A percentile compares a stretch with the other conserved stretches of the same genome.
Evolutionary conservation across 352 stramenopile genomes (phyloP).

Genomic region (Globisporangium viniferum): DNA sequence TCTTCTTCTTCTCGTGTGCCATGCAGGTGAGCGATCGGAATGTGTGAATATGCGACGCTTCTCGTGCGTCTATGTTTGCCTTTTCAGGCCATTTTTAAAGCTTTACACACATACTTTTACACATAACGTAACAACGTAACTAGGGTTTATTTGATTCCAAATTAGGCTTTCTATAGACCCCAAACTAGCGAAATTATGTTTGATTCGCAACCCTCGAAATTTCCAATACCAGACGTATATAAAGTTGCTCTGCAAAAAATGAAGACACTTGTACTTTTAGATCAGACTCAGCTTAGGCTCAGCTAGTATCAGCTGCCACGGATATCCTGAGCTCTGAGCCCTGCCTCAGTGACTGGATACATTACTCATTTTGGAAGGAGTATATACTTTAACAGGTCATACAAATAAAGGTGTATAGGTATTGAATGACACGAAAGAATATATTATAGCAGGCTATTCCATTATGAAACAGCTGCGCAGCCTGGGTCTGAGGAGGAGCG

Average conservation of each 20-base stretch:
- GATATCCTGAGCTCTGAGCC: background rate
- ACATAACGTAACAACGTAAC: no score
- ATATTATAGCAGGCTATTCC: background rate
- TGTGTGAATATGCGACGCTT: conserved; percentile 9
- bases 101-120: no score
- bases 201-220: no score
- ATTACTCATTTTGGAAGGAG: background rate
- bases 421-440: background rate
- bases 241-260: no score
- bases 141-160: no score
- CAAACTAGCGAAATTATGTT: no score
- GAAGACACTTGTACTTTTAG: background rate
- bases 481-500: background rate
- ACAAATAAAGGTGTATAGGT: background rate
- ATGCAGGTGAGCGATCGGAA: background rate
- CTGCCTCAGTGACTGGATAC: background rate
- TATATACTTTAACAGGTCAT: background rate
- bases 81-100: no score
- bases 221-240: no score
- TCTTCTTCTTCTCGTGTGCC: background rate
- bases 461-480: background rate
- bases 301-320: background rate
- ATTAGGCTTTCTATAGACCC: no score
- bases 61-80: background rate
- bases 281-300: no score